Conservation (phyloP, 2,329 filamentous ascomycete species). For the Acrodontium crateriforme region DNA sequence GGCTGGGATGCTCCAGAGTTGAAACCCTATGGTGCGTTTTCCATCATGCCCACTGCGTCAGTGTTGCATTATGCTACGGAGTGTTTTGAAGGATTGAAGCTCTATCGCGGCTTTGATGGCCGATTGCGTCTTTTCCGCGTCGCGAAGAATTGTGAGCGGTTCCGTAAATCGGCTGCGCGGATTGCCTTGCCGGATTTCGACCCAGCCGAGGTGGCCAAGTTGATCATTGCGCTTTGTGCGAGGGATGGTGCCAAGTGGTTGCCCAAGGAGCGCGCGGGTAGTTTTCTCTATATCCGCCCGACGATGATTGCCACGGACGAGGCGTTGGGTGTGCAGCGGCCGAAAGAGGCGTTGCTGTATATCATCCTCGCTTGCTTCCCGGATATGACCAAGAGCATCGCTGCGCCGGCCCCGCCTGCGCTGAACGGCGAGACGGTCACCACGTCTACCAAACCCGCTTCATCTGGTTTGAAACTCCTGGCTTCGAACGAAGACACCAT, state of each 20-base stretch:
- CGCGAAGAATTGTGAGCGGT: constrained; percentile 54
- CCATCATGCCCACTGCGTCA: constrained; percentile 66
- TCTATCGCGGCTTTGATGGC: constrained; percentile 53
- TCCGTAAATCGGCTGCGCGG: constrained; percentile 41
- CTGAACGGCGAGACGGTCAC: constrained; percentile 13
- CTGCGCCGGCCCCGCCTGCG: constrained; percentile 17
- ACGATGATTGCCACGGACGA: constrained; percentile 73
- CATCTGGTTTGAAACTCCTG: constrained; percentile 49
- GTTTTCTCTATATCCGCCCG: constrained; percentile 54
- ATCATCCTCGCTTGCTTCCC: constrained; percentile 48
- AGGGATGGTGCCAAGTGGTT: constrained; percentile 70
- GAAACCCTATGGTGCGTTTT: constrained; percentile 62
- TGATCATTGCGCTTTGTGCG: constrained; percentile 57
- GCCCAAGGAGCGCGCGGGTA: constrained; percentile 51
- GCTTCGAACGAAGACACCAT: constrained; percentile 72
- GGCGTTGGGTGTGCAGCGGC: constrained; percentile 67
- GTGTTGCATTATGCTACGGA: constrained; percentile 81
- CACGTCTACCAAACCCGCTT: constrained; percentile 14
- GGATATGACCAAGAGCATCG: constrained; percentile 24
- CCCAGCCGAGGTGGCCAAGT: constrained; percentile 55
- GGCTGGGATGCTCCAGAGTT: constrained; percentile 67
- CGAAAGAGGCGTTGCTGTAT: constrained; percentile 76
- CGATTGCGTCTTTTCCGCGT: constrained; percentile 67
- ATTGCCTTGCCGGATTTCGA: constrained; percentile 65
- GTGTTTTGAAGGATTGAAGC: constrained; percentile 80